A percentile compares a stretch with the other conserved stretches of the same genome.
Evolutionary conservation across 164 flowering plant genomes (phyloP).

Genomic region (Piper longum): DNA sequence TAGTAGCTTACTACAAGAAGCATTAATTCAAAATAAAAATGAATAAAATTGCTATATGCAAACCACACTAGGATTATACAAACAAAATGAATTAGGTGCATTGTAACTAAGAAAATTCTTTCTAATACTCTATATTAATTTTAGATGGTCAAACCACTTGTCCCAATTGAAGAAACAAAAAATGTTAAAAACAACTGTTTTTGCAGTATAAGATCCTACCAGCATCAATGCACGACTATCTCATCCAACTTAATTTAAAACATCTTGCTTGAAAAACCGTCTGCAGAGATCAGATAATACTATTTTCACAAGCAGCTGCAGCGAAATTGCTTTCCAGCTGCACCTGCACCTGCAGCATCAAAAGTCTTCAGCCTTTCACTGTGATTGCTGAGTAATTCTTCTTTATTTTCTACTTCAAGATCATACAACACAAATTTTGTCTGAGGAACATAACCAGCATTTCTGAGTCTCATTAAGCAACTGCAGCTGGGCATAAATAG

Average conservation of each 20-base stretch:
- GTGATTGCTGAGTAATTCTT: slow-evolving; percentile 66
- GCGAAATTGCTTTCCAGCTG: slow-evolving; percentile 73
- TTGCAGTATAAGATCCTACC: slow-evolving; percentile 23
- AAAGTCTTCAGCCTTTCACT: slow-evolving; percentile 47
- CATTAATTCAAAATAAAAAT: no score
- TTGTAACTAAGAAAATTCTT: no score
- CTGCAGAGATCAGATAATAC: slow-evolving; percentile 54
- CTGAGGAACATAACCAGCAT: slow-evolving; percentile 61
- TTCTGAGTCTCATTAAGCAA: slow-evolving; percentile 55
- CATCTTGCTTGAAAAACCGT: slow-evolving; percentile 63
- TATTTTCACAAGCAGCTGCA: slow-evolving; percentile 74
- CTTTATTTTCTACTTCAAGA: slow-evolving; percentile 73
- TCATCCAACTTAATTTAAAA: slow-evolving; percentile 64
- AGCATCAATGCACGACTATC: slow-evolving; percentile 67
- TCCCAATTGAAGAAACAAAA: no score
- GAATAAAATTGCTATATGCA: no score
- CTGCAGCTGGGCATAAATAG: slow-evolving; percentile 48
- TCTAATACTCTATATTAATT: no score
- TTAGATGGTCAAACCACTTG: no score
- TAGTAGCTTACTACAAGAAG: no score
- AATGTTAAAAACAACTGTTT: no score
- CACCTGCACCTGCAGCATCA: slow-evolving; percentile 53
- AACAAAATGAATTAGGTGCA: no score
- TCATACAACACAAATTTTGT: slow-evolving; percentile 59
- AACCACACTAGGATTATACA: no score